phyloP scores from a whole-genome alignment of 2,329 filamentous ascomycete genomes.

The Colletotrichum echinochloae region DNA sequence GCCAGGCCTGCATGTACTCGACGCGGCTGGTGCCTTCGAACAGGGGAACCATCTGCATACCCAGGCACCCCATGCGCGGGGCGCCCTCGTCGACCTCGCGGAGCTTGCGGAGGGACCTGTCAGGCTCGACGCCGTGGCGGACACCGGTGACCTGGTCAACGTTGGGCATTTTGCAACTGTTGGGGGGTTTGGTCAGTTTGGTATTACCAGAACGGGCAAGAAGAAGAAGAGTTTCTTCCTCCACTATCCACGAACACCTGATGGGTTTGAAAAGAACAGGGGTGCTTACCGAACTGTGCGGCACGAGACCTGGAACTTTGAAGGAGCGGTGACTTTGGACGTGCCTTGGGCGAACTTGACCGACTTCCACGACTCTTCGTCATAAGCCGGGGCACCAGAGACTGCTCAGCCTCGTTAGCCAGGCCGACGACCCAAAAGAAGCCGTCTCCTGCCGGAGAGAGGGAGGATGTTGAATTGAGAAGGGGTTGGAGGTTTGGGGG shows the following conservation, averaged over 20 bases:
- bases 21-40: constrained; percentile 51
- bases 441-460: background rate
- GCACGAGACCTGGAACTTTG: constrained; percentile 68
- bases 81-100: constrained; percentile 72
- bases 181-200: background rate
- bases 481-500: no score
- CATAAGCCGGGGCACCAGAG: constrained; percentile 71
- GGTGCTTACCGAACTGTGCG: constrained; percentile 69
- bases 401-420: constrained; percentile 53
- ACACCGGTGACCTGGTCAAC: constrained; percentile 72
- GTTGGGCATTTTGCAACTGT: constrained; percentile 76
- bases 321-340: constrained; percentile 59
- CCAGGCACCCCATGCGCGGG: constrained; percentile 67
- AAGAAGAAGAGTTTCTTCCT: background rate
- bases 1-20: constrained; percentile 53
- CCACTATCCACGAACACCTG: background rate
- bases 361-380: constrained; percentile 77
- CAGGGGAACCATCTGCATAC: constrained; percentile 74
- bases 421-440: background rate
- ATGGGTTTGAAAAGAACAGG: background rate
- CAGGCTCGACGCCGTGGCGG: constrained; percentile 67
- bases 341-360: constrained; percentile 64
- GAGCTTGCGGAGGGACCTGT: constrained; percentile 67
- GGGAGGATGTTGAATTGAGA: constrained; percentile 1
- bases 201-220: background rate